phyloP scores from a whole-genome alignment of 257 asterid genomes.

The Solanum tacnaense region DNA sequence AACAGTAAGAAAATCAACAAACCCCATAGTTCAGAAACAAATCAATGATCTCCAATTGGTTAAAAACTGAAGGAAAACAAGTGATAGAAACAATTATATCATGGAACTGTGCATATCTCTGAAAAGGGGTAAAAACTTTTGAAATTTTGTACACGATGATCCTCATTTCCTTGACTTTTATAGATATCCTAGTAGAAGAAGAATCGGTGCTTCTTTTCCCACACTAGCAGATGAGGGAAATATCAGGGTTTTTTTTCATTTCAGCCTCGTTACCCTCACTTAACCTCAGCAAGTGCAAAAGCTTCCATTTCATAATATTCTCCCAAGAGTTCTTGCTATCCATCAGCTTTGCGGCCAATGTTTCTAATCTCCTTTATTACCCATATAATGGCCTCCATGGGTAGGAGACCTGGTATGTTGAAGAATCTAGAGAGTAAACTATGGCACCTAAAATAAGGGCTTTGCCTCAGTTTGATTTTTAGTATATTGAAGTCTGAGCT shows the following conservation, averaged over 20 bases:
- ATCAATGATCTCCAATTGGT: background rate
- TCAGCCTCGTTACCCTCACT: background rate
- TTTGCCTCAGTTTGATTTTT: background rate
- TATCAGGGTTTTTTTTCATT: background rate
- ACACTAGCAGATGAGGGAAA: background rate
- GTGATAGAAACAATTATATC: background rate
- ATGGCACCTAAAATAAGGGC: background rate
- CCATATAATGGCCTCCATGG: background rate
- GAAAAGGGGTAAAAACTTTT: background rate
- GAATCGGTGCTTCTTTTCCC: background rate
- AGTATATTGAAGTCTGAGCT: background rate
- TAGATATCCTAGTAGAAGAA: background rate
- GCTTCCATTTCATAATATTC: background rate
- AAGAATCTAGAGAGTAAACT: background rate
- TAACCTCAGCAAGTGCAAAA: background rate
- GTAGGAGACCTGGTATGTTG: background rate
- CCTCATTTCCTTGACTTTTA: background rate
- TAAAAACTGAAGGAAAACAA: background rate
- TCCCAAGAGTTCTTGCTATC: background rate
- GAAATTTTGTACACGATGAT: background rate
- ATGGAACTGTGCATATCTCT: background rate
- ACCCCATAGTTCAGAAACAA: background rate
- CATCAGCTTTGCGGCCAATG: background rate
- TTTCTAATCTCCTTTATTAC: background rate
- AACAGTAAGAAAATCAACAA: background rate